Evolutionary conservation across 139 green algal genomes (phyloP), one percentile per base, ranked within the genome.

Genomic region (Mesotaenium endlicherianum): DNA sequence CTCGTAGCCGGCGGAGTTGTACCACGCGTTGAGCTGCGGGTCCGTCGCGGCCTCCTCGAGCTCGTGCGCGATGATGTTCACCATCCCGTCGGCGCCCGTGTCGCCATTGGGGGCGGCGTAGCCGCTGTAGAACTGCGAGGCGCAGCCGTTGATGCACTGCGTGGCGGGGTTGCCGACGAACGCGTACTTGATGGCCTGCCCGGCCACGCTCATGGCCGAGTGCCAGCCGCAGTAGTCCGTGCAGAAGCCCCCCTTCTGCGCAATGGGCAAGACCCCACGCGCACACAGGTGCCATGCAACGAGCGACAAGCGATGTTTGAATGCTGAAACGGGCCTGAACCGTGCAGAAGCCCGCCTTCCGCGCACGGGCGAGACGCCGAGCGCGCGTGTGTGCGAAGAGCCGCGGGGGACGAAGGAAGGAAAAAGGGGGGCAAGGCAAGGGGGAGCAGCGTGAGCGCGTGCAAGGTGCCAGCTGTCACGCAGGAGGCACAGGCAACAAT

Each of bases 41-140:
- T 79, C 58, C 16, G 59, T 80, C 0, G 76, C 11, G 6, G 76
- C 34, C 8, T 83, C 76, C 8, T 16, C 34, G 11, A 83, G 2
- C 39, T 83, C 76, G 38, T 83, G 76, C 11, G 67, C 59, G 60
- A 83, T 39, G 76, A 76, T n/a, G 17, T 31, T n/a, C 30, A 83
- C 67, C 44, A 80, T 42, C 34, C 76, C 76, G 34, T 83, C 76
- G 17, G 80, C 47, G 60, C 60, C 76, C 2, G 31, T 78, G 1
- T 83, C 60, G 38, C 60, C 58, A 34, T 78, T 83, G 36, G 76
- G 76, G 36, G 76, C 40, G 4, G n/a, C 1, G 8, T 6, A 72
- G 36, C 60, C 41, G 6, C 36, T 6, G 11, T 6, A 40, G n/a
- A n/a, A n/a, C n/a, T n/a, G n/a, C n/a, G n/a, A n/a, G 8, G 60